Conservation (phyloP, 768 basidiomycete genomes). For the Calocybe cyanea region DNA sequence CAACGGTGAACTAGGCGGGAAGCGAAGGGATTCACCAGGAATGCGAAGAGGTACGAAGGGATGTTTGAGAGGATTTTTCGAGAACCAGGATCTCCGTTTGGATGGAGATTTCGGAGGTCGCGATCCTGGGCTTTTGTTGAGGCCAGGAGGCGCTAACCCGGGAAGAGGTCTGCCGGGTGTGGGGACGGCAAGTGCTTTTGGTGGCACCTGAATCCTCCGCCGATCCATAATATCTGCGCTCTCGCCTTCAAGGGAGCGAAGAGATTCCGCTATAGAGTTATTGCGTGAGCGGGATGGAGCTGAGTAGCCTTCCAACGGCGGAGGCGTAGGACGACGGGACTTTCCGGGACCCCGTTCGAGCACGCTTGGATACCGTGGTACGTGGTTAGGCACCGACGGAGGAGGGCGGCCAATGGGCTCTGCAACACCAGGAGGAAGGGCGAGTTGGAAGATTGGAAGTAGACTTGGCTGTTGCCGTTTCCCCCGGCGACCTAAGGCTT, state of each 20-base stretch:
- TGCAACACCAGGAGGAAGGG: conserved; percentile 19
- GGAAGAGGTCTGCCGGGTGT: conserved; percentile 21
- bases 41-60: conserved; percentile 36
- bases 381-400: conserved; percentile 23
- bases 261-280: conserved; percentile 12
- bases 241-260: conserved; percentile 2
- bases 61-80: conserved; percentile 28
- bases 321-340: conserved; percentile 22
- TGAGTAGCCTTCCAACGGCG: conserved; percentile 14
- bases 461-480: conserved; percentile 12
- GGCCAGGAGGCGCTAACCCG: conserved; percentile 18
- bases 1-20: conserved; percentile 19
- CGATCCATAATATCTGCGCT: conserved; percentile 4
- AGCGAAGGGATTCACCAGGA: conserved; percentile 21
- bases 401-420: conserved; percentile 25
- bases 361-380: conserved; percentile 32
- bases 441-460: conserved; percentile 16
- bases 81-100: conserved; percentile 25
- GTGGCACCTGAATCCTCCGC: conserved; percentile 17
- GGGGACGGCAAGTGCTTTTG: conserved; percentile 20
- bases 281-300: conserved; percentile 11
- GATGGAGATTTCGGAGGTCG: conserved; percentile 29
- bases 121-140: conserved; percentile 17
- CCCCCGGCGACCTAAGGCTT: conserved; percentile 15
- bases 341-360: conserved; percentile 27